Base-by-base conservation (phyloP, 768 basidiomycete genomes). In the Macrolepiota dolichaula region DNA sequence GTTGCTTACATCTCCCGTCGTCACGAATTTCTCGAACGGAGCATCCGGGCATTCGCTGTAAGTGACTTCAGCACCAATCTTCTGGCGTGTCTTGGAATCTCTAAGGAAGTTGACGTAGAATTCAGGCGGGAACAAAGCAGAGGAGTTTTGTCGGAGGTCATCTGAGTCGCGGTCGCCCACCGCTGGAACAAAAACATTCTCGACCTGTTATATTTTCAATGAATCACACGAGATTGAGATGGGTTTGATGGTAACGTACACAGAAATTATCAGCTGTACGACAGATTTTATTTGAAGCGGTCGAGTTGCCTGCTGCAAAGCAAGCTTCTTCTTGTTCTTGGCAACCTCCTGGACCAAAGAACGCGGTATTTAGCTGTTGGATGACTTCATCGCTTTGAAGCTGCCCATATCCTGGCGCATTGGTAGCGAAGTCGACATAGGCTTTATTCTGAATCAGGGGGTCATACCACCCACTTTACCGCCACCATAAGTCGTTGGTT, bases 381-480 rank as follows among this genome's bases (percentile, higher is more conserved):
- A 88, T 69, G 1, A 83, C 79, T 3, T 65, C 61, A 46, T 80
- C 74, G 32, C 74, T 75, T 61, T 84, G 83, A 11, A 89, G 80
- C 62, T 79, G 85, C 4, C 87, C 87, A 63, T 88, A 89, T 13
- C 86, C 85, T 7, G 87, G 87, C 0, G 87, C 87, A 40, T 85
- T 68, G 0, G 78, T 79, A 0, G 85, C 84, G 59, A 88, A 89
- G 36, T 76, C 76, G 59, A 88, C 76, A 60, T 83, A 87, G 10
- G 86, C 82, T 62, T 85, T 64, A 64, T 83, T 82, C 64, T 88
- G 87, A 44, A 87, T 77, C 32, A 87, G 73, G 0, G 87, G 86
- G 62, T 88, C 87, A 56, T 77, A 82, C 85, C 85, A 87, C 40
- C 85, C 86, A 63, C 87, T 88, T 49, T 10, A 47, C 10, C 62